phyloP scores from a whole-genome alignment of 495 filamentous ascomycete species.

The Aspergillus steynii region DNA sequence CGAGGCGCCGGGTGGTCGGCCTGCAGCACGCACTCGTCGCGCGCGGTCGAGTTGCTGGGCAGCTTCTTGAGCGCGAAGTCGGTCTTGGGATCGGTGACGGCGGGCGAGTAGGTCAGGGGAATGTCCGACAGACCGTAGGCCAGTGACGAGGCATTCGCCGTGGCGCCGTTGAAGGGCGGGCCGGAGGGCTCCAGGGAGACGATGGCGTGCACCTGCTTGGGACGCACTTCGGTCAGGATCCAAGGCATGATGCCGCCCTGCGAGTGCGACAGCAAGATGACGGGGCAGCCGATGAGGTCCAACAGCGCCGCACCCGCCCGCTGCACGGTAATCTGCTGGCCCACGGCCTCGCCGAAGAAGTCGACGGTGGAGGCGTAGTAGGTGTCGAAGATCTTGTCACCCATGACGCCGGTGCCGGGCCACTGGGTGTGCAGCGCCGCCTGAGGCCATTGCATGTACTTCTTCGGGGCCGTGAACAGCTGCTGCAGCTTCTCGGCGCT shows the following conservation, averaged over 20 bases:
- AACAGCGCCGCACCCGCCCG: slow-evolving; percentile 47
- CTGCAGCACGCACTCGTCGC: slow-evolving; percentile 45
- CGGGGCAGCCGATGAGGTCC: slow-evolving; percentile 44
- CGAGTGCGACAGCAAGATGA: slow-evolving; percentile 53
- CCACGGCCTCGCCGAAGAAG: slow-evolving; percentile 30
- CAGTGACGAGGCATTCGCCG: slow-evolving; percentile 24
- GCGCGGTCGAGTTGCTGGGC: slow-evolving; percentile 18
- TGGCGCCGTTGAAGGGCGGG: slow-evolving; percentile 48
- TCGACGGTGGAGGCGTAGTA: slow-evolving; percentile 49
- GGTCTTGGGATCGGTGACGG: slow-evolving; percentile 27
- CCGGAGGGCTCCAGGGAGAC: slow-evolving; percentile 56
- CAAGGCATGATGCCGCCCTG: slow-evolving; percentile 52
- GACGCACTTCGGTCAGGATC: slow-evolving; percentile 48
- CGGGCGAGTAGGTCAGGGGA: slow-evolving; percentile 52
- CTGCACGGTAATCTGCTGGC: slow-evolving; percentile 44
- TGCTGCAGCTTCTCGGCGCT: slow-evolving; percentile 35
- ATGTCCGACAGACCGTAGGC: slow-evolving; percentile 50
- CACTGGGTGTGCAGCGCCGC: slow-evolving; percentile 50
- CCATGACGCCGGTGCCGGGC: slow-evolving; percentile 43
- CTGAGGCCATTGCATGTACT: slow-evolving; percentile 43
- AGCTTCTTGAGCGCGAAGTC: slow-evolving; percentile 31
- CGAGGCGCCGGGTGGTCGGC: slow-evolving; percentile 41
- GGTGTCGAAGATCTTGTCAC: slow-evolving; percentile 45
- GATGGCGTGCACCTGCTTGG: slow-evolving; percentile 46
- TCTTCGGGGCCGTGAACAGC: slow-evolving; percentile 40